Base-by-base conservation (phyloP, 148 eudicot species). In the Cornus kousa region DNA sequence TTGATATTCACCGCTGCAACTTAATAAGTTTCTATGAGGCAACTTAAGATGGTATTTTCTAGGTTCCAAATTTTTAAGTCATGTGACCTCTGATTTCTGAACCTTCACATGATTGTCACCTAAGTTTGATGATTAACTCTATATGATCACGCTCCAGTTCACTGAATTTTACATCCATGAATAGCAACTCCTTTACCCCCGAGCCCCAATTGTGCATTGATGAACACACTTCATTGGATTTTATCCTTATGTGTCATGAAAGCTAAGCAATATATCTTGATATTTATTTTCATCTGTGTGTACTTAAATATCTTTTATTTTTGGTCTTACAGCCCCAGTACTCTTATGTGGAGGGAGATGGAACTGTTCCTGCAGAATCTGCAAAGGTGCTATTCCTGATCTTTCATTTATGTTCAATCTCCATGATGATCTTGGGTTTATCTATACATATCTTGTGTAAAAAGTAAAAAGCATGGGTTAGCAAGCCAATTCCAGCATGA, bases 281-380 rank as follows among this genome's bases (percentile, higher is more conserved):
- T 50, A 22, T 68, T 69, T 46, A 6, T 69, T 74, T 74, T 4
- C 6, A 4, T 39, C 28, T 28, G 33, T 23, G 46, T 40, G 62
- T 40, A 32, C 68, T 39, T 55, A 14, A 22, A 32, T 46, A 9
- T 67, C 48, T 37, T 22, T 67, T 71, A 12, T 73, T 67, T 48
- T 74, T 74, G 70, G 17, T 68, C 70, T 71, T 74, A 70, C 90
- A 95, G 97, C 97, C 97, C 9, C 76, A 84, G 77, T 93, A 95
- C 81, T 82, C 99, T 0, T 89, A 70, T 65, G 97, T 93, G 43
- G 94, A 95, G 80, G 99, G 99, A 71, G 99, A 95, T 87, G 97
- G 88, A 83, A 88, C 97, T n/a, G 97, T 95, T 35, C 97, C 97
- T 11, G 72, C 87, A 12, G 97, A 95, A 84, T 93, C 99, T 64